Conservation (phyloP, 2,329 filamentous ascomycete genomes). For the Triangularia setosa region DNA sequence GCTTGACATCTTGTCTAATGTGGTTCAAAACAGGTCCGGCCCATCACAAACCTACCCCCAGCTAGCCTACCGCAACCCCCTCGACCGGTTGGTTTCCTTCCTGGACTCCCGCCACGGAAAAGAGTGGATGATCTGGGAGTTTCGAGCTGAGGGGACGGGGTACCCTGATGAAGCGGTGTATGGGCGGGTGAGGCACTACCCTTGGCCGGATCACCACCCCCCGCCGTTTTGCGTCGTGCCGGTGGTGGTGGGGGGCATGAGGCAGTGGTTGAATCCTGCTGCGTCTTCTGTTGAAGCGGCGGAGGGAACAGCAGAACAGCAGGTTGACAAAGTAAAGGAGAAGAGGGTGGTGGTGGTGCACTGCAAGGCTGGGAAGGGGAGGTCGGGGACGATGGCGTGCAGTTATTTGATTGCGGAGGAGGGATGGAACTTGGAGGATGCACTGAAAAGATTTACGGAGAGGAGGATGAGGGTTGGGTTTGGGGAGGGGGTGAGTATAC, state of each 20-base stretch:
- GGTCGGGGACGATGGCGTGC: constrained; percentile 83
- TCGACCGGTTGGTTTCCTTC: constrained; percentile 81
- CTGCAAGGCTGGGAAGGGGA: constrained; percentile 94
- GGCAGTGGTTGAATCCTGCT: constrained; percentile 66
- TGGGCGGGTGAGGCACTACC: constrained; percentile 80
- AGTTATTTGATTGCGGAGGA: constrained; percentile 89
- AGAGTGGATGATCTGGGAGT: constrained; percentile 97
- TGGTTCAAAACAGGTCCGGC: constrained; percentile 65
- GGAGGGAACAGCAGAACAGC: no score
- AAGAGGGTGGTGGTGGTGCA: constrained; percentile 79
- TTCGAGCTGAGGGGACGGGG: constrained; percentile 91
- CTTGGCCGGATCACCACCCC: constrained; percentile 95
- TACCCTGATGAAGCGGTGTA: constrained; percentile 92
- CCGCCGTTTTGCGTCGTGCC: constrained; percentile 88
- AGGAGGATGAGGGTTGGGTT: constrained; percentile 86
- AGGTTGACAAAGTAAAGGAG: constrained; percentile 11
- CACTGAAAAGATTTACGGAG: constrained; percentile 63
- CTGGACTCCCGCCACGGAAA: constrained; percentile 79
- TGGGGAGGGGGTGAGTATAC: constrained; percentile 85
- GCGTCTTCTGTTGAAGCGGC: no score
- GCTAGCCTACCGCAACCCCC: constrained; percentile 88
- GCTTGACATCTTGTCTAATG: background rate
- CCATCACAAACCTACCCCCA: constrained; percentile 87
- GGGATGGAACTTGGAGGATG: constrained; percentile 52
- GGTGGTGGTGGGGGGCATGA: constrained; percentile 86